Base-by-base conservation (phyloP, 2,329 filamentous ascomycete species). In the Leptographium radiaticola region DNA sequence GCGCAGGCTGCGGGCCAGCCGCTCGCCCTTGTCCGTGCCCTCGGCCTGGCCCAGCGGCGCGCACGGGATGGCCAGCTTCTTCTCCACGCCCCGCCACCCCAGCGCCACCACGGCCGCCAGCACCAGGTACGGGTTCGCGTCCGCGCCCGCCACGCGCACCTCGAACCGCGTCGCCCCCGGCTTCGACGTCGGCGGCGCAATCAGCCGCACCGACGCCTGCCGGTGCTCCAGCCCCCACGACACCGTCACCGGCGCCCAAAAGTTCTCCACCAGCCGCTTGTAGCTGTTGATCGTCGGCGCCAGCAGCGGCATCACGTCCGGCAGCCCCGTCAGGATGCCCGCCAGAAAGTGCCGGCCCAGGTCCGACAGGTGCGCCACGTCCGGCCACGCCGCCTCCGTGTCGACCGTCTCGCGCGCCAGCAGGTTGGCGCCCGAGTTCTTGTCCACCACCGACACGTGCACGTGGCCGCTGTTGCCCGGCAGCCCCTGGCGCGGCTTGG, bases 221-320 rank as follows among this genome's bases (percentile, higher is more conserved):
- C 93, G 87, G 67, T 98, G 91, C 69, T 97, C 93, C 6, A 96
- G 72, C 1, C 93, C 93, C 93, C 93, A 98, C 0, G 89, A 95
- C 0, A 97, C 93, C 0, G 91, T 96, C 7, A 98, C 93, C 0
- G 93, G 93, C 0, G 93, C 93, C 93, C 93, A 98, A 71, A 96
- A 97, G 71, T 97, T 97, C 73, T 98, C 93, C 2, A 98, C 93
- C 0, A 98, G 78, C 4, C 93, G 84, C 72, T 98, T 98, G 76
- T 98, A 98, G 57, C 88, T 95, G 76, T 98, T 98, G 64, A 98
- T 80, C 1, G 89, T 98, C 0, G 93, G 93, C 1, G 91, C 93
- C 13, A 98, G 75, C 55, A 97, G 75, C 1, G 93, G 93, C 93
- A 98, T 98, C 60, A 97, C 81, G 64, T 96, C 89, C 2, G 93